These are phyloP conservation scores for Aureobasidium sp. DNA, from an alignment of 2,329 filamentous ascomycete species.

Conservation along the genomic window DNA sequence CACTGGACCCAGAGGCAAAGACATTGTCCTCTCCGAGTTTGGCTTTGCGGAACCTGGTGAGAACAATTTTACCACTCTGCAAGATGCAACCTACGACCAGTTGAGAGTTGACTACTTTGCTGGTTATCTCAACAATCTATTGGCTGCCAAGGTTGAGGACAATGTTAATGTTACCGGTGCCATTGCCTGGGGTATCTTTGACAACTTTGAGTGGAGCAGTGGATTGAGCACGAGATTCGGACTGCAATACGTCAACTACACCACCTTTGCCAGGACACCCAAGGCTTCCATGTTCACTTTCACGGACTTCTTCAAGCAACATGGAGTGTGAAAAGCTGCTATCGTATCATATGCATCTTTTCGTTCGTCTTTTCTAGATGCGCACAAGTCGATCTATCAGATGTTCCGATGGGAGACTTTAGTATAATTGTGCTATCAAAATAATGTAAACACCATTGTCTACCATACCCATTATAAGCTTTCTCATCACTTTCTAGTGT, in stretches of 20 bases:
- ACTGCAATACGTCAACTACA: conserved; percentile 30
- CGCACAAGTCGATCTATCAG: background rate
- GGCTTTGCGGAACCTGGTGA: conserved; percentile 32
- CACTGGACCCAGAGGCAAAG: background rate
- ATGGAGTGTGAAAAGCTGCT: background rate
- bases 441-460: background rate
- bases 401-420: background rate
- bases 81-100: conserved; percentile 19
- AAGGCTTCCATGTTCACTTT: conserved; percentile 35
- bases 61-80: conserved; percentile 30
- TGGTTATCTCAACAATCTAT: conserved; percentile 28
- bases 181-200: conserved; percentile 31
- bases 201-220: conserved; percentile 32
- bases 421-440: background rate
- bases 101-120: conserved; percentile 17
- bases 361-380: background rate
- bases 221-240: conserved; percentile 32
- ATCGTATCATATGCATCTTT: background rate
- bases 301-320: conserved; percentile 28
- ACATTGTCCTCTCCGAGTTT: conserved; percentile 31
- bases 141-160: conserved; percentile 28
- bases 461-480: background rate
- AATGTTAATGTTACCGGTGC: conserved; percentile 29
- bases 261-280: conserved; percentile 29
- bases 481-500: conserved; percentile 27